These are phyloP conservation scores for Epichloe aotearoae DNA, from an alignment of 2,329 filamentous ascomycete species.

Conservation along the genomic window DNA sequence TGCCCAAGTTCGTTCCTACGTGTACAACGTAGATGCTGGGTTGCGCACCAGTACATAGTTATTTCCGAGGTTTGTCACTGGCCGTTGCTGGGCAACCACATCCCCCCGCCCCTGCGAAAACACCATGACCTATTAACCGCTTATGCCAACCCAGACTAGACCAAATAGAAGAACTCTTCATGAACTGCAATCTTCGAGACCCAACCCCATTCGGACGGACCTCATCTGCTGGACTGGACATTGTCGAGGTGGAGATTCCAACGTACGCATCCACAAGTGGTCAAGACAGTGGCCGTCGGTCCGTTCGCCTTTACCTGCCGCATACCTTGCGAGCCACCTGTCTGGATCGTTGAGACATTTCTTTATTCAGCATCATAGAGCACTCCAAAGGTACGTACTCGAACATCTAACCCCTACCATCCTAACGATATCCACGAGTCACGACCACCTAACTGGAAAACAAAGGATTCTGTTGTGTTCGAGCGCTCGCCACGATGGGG, in stretches of 20 bases:
- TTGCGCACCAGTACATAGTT: too few relatives aligned
- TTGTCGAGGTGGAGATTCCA: not conserved
- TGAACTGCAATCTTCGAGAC: not conserved
- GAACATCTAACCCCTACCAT: not conserved
- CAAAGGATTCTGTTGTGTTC: not conserved
- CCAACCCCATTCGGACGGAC: not conserved
- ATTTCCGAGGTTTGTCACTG: not conserved
- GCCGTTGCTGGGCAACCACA: constrained; percentile 17
- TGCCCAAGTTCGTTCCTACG: too few relatives aligned
- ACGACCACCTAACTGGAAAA: not conserved
- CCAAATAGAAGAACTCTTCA: not conserved
- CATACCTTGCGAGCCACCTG: constrained; percentile 1
- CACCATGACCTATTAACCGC: not conserved
- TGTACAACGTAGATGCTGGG: too few relatives aligned
- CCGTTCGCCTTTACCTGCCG: not conserved
- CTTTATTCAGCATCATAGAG: not conserved
- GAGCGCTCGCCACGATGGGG: constrained; percentile 28
- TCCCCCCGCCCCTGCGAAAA: constrained; percentile 10
- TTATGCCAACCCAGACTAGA: not conserved
- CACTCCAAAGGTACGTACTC: not conserved
- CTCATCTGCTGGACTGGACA: not conserved
- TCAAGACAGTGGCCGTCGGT: not conserved
- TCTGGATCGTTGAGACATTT: not conserved
- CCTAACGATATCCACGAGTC: not conserved
- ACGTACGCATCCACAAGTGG: not conserved